These are phyloP conservation scores for Pulicaria dysenterica DNA, from an alignment of 129 eudicot species.

Conservation along the genomic window DNA sequence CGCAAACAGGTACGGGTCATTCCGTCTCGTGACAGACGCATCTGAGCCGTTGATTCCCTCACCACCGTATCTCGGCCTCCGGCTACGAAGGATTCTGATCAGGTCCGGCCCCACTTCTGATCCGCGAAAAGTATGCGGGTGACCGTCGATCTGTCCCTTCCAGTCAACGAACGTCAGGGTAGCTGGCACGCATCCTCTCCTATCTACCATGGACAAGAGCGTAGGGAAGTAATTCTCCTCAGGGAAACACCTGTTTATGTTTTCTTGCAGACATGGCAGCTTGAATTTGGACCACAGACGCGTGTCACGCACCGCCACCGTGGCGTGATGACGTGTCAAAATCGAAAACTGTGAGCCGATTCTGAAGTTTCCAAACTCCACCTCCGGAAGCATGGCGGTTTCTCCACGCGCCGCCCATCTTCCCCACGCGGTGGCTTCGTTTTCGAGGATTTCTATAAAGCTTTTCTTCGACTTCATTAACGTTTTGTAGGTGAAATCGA, in stretches of 20 bases:
- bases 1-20: conserved; percentile 78
- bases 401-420: conserved; percentile 95
- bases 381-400: conserved; percentile 70
- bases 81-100: conserved; percentile 44
- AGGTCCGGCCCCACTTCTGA: conserved; percentile 62
- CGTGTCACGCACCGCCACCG: conserved; percentile 55
- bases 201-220: conserved; percentile 69
- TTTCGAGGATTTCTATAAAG: conserved; percentile 62
- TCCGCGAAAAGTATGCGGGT: conserved; percentile 60
- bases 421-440: conserved; percentile 55
- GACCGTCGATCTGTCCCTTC: conserved; percentile 59
- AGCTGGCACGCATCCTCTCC: conserved; percentile 60
- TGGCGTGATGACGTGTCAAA: conserved; percentile 74
- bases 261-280: conserved; percentile 52
- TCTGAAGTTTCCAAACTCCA: conserved; percentile 47
- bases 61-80: conserved; percentile 70
- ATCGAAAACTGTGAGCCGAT: conserved; percentile 91
- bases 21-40: conserved; percentile 30
- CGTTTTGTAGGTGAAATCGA: conserved; percentile 54
- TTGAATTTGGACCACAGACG: conserved; percentile 75
- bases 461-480: conserved; percentile 50
- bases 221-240: conserved; percentile 95
- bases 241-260: conserved; percentile 68
- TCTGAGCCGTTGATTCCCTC: conserved; percentile 56
- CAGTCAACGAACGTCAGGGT: conserved; percentile 92